phyloP scores from a whole-genome alignment of 2,329 filamentous ascomycete species.

The Emmonsiellopsis sp. region DNA sequence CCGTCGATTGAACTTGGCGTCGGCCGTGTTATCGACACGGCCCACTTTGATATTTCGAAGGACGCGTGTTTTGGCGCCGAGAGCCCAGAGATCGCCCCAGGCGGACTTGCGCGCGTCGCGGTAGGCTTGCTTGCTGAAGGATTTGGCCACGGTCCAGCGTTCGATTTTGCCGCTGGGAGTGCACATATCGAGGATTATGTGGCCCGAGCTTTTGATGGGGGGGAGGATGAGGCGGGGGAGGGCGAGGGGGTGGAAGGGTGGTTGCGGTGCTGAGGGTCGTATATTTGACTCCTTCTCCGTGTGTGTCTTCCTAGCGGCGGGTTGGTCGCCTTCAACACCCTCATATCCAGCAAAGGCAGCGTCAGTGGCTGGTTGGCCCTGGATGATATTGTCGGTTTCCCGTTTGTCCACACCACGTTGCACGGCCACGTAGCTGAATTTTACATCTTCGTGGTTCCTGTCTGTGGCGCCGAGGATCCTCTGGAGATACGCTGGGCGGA shows the following conservation, averaged over 20 bases:
- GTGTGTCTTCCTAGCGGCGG: conserved; percentile 2
- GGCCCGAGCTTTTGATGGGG: conserved; percentile 78
- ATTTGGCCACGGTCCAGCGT: conserved; percentile 84
- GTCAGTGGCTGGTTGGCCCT: conserved; percentile 51
- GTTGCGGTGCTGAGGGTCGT: conserved; percentile 11
- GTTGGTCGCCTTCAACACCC: conserved; percentile 19
- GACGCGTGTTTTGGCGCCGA: conserved; percentile 82
- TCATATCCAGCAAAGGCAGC: conserved; percentile 68
- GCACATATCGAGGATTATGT: conserved; percentile 85
- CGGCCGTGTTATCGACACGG: conserved; percentile 30
- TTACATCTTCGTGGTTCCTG: conserved; percentile 79
- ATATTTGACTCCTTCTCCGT: conserved; percentile 7
- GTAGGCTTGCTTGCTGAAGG: conserved; percentile 72
- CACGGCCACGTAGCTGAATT: conserved; percentile 82
- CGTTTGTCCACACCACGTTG: conserved; percentile 63
- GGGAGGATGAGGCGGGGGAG: conserved; percentile 71
- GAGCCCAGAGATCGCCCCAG: conserved; percentile 94
- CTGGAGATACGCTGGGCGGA: conserved; percentile 74
- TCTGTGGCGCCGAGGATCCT: conserved; percentile 57
- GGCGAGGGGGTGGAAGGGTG: conserved; percentile 47
- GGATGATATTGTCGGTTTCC: conserved; percentile 29
- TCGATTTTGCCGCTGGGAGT: conserved; percentile 78
- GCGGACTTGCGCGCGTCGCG: conserved; percentile 81
- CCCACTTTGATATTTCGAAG: conserved; percentile 54
- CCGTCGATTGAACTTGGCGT: conserved; percentile 21